Conservation (phyloP, 768 basidiomycete genomes). For the Fistulinella prunicolor region DNA sequence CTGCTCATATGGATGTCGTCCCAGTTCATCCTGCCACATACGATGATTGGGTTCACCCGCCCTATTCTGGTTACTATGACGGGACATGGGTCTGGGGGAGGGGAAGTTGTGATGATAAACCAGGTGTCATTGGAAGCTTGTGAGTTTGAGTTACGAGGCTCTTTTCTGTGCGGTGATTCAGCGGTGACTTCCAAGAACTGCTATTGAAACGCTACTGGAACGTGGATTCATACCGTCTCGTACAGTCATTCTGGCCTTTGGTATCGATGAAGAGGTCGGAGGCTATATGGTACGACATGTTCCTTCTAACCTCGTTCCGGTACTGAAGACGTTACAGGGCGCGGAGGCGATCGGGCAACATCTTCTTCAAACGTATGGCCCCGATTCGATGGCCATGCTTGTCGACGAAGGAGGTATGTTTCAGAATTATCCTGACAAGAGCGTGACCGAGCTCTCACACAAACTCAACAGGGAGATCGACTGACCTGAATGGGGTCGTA, state of each 20-base stretch:
- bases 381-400: constrained; percentile 49
- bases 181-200: constrained; percentile 15
- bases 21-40: constrained; percentile 46
- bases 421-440: not conserved
- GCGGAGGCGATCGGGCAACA: constrained; percentile 39
- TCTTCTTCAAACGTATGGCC: constrained; percentile 45
- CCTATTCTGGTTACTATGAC: constrained; percentile 48
- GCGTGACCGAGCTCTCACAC: too few species aligned
- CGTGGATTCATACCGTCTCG: constrained; percentile 29
- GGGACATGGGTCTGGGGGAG: constrained; percentile 48
- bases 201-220: constrained; percentile 29
- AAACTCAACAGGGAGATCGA: constrained; percentile 26
- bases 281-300: constrained; percentile 34
- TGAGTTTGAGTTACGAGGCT: constrained; percentile 13
- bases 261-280: constrained; percentile 46
- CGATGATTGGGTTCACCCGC: constrained; percentile 46
- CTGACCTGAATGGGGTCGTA: constrained; percentile 26
- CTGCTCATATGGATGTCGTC: constrained; percentile 51
- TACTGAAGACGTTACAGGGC: constrained; percentile 31
- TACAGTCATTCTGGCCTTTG: constrained; percentile 35
- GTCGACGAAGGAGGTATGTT: constrained; percentile 55
- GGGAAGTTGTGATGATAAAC: constrained; percentile 46
- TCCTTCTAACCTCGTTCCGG: not conserved
- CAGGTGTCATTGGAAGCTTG: constrained; percentile 34
- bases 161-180: not conserved